Evolutionary conservation across 2,329 filamentous ascomycete species (phyloP).

Genomic region (Fusarium heterosporum): DNA sequence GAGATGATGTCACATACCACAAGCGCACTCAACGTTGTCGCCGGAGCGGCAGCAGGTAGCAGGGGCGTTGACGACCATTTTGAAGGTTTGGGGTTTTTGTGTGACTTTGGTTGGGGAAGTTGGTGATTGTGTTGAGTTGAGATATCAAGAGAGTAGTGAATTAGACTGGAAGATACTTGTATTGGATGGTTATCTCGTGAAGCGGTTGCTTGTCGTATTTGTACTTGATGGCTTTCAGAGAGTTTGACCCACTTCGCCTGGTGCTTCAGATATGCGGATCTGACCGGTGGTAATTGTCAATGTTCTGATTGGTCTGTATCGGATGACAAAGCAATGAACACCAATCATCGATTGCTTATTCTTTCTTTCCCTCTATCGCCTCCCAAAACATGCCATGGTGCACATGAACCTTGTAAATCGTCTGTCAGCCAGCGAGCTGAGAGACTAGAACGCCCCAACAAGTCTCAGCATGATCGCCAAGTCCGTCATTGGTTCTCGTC

Average conservation of each 20-base stretch:
- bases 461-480: constrained; percentile 4
- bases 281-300: constrained; percentile 32
- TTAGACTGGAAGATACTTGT: constrained; percentile 13
- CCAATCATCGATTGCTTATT: constrained; percentile 47
- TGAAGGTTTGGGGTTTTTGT: constrained; percentile 34
- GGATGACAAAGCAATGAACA: accelerated
- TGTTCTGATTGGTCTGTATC: background rate
- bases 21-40: constrained; percentile 63
- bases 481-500: constrained; percentile 4
- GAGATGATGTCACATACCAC: constrained; percentile 60
- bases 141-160: background rate
- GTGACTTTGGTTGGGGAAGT: background rate
- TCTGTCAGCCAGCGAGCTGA: constrained; percentile 18
- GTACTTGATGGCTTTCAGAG: constrained; percentile 31
- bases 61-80: constrained; percentile 51
- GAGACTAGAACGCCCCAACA: constrained; percentile 9
- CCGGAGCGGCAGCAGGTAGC: constrained; percentile 69
- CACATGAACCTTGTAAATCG: constrained; percentile 17
- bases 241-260: constrained; percentile 28
- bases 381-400: constrained; percentile 33
- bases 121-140: background rate
- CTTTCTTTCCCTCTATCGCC: constrained; percentile 32
- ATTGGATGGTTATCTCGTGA: constrained; percentile 1
- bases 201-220: constrained; percentile 42
- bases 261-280: constrained; percentile 5